A percentile compares a stretch with the other conserved stretches of the same genome.
Evolutionary conservation across 192 early-diverging fungal genomes (phyloP).

Genomic region (Dimargaris cristalligena): DNA sequence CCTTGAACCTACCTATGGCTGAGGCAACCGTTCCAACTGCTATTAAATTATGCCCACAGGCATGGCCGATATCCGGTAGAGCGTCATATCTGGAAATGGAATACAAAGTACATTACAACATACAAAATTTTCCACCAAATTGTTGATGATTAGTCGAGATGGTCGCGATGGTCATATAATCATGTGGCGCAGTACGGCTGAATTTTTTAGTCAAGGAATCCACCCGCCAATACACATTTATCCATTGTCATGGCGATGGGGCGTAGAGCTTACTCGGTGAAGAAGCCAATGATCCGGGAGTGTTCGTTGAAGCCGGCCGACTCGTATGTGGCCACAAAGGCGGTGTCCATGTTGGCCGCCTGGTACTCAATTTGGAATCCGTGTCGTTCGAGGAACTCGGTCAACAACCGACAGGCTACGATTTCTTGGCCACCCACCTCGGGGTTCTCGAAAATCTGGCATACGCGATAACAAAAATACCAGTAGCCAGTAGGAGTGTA

Average conservation of each 20-base stretch:
- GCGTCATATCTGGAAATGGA: slow-evolving; percentile 36
- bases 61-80: slow-evolving; percentile 45
- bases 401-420: slow-evolving; percentile 40
- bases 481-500: not conserved
- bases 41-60: slow-evolving; percentile 59
- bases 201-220: too few relatives aligned
- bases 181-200: too few relatives aligned
- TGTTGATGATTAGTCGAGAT: too few relatives aligned
- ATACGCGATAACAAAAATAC: not conserved
- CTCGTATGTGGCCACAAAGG: slow-evolving; percentile 52
- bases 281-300: slow-evolving; percentile 36
- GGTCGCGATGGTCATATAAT: too few relatives aligned
- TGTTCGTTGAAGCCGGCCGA: slow-evolving; percentile 16
- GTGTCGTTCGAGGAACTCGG: slow-evolving; percentile 40
- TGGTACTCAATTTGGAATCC: slow-evolving; percentile 42
- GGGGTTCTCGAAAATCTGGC: slow-evolving; percentile 24
- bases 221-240: too few relatives aligned
- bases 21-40: slow-evolving; percentile 46
- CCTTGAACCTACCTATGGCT: slow-evolving; percentile 17
- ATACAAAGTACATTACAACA: too few relatives aligned
- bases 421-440: slow-evolving; percentile 36
- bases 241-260: too few relatives aligned
- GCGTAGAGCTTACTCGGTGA: slow-evolving; percentile 26
- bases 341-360: slow-evolving; percentile 49
- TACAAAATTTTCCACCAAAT: too few relatives aligned